Evolutionary conservation across 441 rosid species (phyloP).

Genomic region (Arabidopsis hybrid): DNA sequence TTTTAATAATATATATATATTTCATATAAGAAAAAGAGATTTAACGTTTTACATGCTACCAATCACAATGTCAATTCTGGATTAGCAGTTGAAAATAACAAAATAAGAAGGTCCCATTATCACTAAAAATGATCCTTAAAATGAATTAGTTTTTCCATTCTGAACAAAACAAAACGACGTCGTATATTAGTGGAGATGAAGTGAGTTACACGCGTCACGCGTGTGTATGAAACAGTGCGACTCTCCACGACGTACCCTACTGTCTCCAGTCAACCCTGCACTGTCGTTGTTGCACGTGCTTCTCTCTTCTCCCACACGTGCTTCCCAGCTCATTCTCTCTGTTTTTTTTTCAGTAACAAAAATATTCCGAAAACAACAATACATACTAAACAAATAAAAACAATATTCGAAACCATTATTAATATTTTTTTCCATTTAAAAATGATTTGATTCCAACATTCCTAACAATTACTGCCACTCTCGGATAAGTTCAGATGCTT

Average conservation of each 20-base stretch:
- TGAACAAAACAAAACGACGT: constrained; percentile 12
- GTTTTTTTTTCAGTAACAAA: neutral
- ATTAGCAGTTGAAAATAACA: too few species aligned
- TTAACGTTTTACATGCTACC: neutral
- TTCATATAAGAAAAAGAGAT: neutral
- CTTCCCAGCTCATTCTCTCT: constrained; percentile 44
- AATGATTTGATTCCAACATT: constrained; percentile 37
- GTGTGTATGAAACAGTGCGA: constrained; percentile 32
- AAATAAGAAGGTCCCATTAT: neutral
- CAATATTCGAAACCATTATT: neutral
- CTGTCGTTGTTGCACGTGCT: constrained; percentile 47
- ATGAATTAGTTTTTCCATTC: too few species aligned
- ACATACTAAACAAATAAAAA: constrained; percentile 4
- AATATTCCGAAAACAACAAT: constrained; percentile 20
- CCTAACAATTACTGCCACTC: constrained; percentile 8
- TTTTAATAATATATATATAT: neutral
- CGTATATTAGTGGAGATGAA: neutral
- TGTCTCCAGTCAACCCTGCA: constrained; percentile 50
- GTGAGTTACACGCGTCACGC: constrained; percentile 30
- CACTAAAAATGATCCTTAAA: neutral
- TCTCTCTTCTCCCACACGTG: constrained; percentile 38
- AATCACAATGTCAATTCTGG: neutral
- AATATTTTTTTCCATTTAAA: neutral
- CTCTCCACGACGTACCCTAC: constrained; percentile 17
- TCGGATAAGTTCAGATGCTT: constrained; percentile 2